These are phyloP conservation scores for Apiospora saccharicola DNA, from an alignment of 2,329 filamentous ascomycete genomes.

Conservation along the genomic window DNA sequence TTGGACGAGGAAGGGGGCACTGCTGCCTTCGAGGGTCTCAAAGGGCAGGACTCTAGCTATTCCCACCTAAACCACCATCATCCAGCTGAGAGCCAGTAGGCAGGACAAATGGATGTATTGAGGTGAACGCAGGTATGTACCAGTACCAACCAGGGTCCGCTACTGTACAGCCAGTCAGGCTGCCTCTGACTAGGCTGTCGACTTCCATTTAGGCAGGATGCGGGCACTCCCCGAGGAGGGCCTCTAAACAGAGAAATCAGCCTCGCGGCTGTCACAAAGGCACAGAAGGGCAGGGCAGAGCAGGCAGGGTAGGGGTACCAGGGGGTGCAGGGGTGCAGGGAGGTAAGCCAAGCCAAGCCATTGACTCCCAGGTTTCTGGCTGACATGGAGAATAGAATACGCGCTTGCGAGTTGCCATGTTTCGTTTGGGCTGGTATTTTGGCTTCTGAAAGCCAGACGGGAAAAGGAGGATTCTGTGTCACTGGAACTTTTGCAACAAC, in stretches of 20 bases:
- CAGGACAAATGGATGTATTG: constrained; percentile 1
- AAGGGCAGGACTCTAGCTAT: constrained; percentile 13
- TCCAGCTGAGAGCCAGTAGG: background rate
- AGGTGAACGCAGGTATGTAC: background rate
- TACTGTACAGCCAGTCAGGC: constrained; percentile 18
- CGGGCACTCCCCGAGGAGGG: background rate
- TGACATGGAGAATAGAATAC: constrained; percentile 9
- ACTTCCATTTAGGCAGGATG: constrained; percentile 15
- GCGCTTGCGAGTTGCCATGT: constrained; percentile 8
- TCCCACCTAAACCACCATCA: constrained; percentile 4
- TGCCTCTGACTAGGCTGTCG: constrained; percentile 4
- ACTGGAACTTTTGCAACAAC: constrained; percentile 16
- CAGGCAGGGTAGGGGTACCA: background rate
- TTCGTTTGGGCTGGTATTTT: background rate
- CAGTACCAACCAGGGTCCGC: background rate
- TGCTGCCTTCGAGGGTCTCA: constrained; percentile 28
- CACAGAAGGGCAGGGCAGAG: background rate
- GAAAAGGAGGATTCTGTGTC: constrained; percentile 5
- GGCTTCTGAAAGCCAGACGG: background rate
- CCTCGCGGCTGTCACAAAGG: constrained; percentile 5
- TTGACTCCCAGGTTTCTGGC: constrained; percentile 7
- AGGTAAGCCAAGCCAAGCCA: background rate
- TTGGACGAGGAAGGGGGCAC: constrained; percentile 25
- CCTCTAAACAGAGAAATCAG: background rate
- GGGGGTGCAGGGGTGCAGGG: constrained; percentile 9